Base-by-base conservation (phyloP, 2,329 filamentous ascomycete species). In the Trichoderma sp. region DNA sequence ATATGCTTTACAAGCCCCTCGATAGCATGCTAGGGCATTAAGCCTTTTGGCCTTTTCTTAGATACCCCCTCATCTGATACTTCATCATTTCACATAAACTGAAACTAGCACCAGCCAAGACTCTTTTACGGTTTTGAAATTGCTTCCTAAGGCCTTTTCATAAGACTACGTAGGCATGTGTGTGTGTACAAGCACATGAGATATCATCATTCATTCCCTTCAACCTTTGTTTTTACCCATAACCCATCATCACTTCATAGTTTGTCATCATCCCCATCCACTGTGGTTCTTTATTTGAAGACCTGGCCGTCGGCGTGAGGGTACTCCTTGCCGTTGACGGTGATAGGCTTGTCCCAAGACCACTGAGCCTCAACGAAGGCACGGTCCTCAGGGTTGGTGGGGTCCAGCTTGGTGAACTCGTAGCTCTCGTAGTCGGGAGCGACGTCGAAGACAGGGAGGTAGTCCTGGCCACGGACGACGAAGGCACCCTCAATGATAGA, bases 371-470 rank as follows among this genome's bases (percentile, higher is more conserved):
- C 89, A 78, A 99, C 85, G 80, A 92, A 94, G 80, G 91, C 90
- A 79, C 87, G 89, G 87, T 98, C 92, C 82, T 94, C 93, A 66
- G 87, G 80, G 80, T 92, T 97, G 80, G 82, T 88, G 79, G 89
- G 90, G 87, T 99, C 94, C 77, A 99, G 93, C 91, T 97, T 98
- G 81, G 84, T 91, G 89, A 98, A 98, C 75, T 87, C 82, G 88
- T 98, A 99, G 85, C 91, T 94, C 89, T 99, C 95, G 82, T 87
- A 93, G 84, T 99, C 95, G 76, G 95, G 95, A 78, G 94, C 95
- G 77, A 99, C 95, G 76, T 98, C 92, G 81, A 99, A 97, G 76
- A 93, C 95, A 70, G 92, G 91, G 64, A 86, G 76, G 80, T 86
- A 88, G 29, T 99, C 92, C 80, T 98, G 90, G 74, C 95, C 95